phyloP scores from a whole-genome alignment of 2,329 filamentous ascomycete genomes.

The Hypoxylon sp. region DNA sequence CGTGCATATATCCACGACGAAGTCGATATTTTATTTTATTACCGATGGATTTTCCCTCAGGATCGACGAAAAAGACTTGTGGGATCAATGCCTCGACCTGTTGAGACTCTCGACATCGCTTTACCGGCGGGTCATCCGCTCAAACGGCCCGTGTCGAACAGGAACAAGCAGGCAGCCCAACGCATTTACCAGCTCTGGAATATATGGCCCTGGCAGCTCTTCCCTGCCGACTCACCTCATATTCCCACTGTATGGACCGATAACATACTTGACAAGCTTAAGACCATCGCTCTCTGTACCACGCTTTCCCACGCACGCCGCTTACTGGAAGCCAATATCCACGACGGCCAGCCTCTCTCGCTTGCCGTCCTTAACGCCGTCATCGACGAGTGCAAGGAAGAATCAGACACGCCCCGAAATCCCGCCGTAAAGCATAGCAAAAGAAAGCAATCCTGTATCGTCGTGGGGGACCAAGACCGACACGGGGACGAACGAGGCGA shows the following conservation, averaged over 20 bases:
- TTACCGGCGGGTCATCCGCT: slow-evolving; percentile 23
- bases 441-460: slow-evolving; percentile 10
- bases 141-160: slow-evolving; percentile 23
- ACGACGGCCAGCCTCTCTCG: slow-evolving; percentile 21
- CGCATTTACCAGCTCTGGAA: slow-evolving; percentile 29
- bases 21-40: neutral
- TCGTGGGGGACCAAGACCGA: slow-evolving; percentile 1
- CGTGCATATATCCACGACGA: neutral
- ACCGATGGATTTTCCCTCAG: neutral
- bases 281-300: slow-evolving; percentile 27
- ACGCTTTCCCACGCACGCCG: slow-evolving; percentile 16
- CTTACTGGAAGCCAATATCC: slow-evolving; percentile 12
- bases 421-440: slow-evolving; percentile 18
- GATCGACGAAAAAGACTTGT: neutral
- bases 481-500: slow-evolving; percentile 3
- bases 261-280: slow-evolving; percentile 26
- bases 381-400: slow-evolving; percentile 23
- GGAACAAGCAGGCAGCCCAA: slow-evolving; percentile 25
- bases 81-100: slow-evolving; percentile 27
- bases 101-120: slow-evolving; percentile 23
- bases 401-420: slow-evolving; percentile 18
- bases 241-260: slow-evolving; percentile 22
- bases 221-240: slow-evolving; percentile 15
- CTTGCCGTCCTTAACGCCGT: slow-evolving; percentile 21
- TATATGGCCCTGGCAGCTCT: slow-evolving; percentile 26